These are phyloP conservation scores for Daldinia grandis DNA, from an alignment of 495 filamentous ascomycete genomes.

Conservation along the genomic window DNA sequence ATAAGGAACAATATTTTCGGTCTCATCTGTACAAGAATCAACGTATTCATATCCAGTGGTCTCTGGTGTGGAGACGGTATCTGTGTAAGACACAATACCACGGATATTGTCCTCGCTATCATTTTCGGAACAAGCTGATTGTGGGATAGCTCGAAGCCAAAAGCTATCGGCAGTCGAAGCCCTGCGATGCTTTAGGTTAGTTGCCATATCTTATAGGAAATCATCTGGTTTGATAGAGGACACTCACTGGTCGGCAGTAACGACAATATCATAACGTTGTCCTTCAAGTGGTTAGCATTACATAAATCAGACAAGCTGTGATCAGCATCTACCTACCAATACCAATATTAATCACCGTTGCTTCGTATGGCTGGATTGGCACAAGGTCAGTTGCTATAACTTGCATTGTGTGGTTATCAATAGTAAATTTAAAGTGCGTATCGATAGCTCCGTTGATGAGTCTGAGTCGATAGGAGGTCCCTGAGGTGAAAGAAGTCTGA, in stretches of 20 bases:
- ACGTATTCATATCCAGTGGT: conserved; percentile 40
- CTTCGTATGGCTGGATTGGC: conserved; percentile 57
- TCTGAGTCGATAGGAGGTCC: conserved; percentile 60
- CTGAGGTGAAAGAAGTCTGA: conserved; percentile 52
- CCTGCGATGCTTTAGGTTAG: conserved; percentile 4
- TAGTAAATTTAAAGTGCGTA: conserved; percentile 56
- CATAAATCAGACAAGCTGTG: no score
- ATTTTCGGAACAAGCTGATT: conserved; percentile 57
- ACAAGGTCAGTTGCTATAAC: conserved; percentile 60
- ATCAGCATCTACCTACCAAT: conserved; percentile 53
- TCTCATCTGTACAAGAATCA: conserved; percentile 54
- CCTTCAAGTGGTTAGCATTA: conserved; percentile 43
- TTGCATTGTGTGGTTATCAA: conserved; percentile 60
- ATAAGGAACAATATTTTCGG: conserved; percentile 53
- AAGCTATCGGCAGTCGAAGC: conserved; percentile 53
- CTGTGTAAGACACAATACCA: conserved; percentile 65
- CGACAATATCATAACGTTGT: conserved; percentile 72
- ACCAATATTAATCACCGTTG: conserved; percentile 58
- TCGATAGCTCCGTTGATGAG: conserved; percentile 65
- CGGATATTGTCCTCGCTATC: conserved; percentile 57
- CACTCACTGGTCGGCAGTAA: conserved; percentile 61
- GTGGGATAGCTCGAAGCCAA: conserved; percentile 69
- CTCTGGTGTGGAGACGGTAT: conserved; percentile 45
- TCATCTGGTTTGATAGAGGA: neutral
- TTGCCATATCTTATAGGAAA: neutral